phyloP scores from a whole-genome alignment of 1,139 yeast species.

The Schwanniomyces etchellsii region DNA sequence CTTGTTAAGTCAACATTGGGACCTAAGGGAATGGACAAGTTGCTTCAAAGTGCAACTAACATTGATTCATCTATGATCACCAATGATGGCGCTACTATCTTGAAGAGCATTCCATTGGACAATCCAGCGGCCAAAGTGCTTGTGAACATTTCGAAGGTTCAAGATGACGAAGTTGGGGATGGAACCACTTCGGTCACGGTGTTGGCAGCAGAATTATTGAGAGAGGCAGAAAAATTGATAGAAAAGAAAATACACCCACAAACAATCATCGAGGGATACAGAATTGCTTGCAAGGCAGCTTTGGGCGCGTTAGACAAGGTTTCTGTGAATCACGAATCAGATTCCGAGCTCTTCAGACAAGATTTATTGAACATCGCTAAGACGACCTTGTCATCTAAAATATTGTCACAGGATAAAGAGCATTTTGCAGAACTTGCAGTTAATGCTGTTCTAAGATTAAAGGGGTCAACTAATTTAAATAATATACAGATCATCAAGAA shows the following conservation, averaged over 20 bases:
- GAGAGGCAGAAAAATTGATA: constrained; percentile 92
- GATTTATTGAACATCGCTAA: constrained; percentile 85
- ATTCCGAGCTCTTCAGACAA: constrained; percentile 59
- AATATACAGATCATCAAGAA: constrained; percentile 92
- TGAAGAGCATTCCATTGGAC: constrained; percentile 90
- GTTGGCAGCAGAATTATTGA: constrained; percentile 79
- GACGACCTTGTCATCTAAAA: constrained; percentile 90
- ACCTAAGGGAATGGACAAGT: constrained; percentile 98
- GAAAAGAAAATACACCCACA: constrained; percentile 96
- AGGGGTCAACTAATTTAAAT: constrained; percentile 91
- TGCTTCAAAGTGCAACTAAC: constrained; percentile 81
- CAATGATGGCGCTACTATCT: constrained; percentile 96
- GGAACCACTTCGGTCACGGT: constrained; percentile 99
- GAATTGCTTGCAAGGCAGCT: constrained; percentile 84
- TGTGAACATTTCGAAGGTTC: constrained; percentile 93
- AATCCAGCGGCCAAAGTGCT: constrained; percentile 98
- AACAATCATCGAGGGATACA: constrained; percentile 91
- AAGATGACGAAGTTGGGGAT: constrained; percentile 98
- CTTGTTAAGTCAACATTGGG: constrained; percentile 93
- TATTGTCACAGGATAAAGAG: constrained; percentile 90
- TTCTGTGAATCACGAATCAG: constrained; percentile 69
- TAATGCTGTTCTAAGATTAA: constrained; percentile 85
- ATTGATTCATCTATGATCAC: constrained; percentile 73
- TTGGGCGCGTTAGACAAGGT: constrained; percentile 69
- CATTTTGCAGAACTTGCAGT: constrained; percentile 88